phyloP scores from a whole-genome alignment of 176 grass and related monocot genomes.

The Phoenix roebelenii region DNA sequence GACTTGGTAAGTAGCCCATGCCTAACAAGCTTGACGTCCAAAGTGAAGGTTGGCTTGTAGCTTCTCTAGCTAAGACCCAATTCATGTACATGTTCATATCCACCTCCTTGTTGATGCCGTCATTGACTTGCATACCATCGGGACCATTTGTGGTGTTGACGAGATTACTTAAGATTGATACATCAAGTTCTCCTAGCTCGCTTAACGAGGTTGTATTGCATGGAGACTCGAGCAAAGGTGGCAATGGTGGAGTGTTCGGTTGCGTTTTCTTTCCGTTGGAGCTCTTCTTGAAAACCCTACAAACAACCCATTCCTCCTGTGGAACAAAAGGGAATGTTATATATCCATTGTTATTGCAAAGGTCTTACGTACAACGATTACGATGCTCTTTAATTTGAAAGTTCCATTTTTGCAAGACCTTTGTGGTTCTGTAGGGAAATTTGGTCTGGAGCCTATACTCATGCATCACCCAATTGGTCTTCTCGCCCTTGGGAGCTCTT shows the following conservation, averaged over 20 bases:
- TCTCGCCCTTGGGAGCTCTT: conserved; percentile 23
- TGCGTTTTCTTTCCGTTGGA: neutral
- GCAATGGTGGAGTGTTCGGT: neutral
- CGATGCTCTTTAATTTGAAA: too few relatives aligned
- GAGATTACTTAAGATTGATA: conserved; percentile 14
- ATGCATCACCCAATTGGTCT: conserved; percentile 26
- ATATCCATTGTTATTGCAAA: too few relatives aligned
- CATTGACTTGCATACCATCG: neutral
- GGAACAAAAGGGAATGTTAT: neutral
- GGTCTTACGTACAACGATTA: too few relatives aligned
- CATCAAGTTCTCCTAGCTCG: conserved; percentile 23
- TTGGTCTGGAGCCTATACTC: conserved; percentile 22
- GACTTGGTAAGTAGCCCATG: neutral
- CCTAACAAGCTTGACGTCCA: conserved; percentile 7
- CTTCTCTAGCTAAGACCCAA: conserved; percentile 7
- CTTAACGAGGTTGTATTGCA: conserved; percentile 10
- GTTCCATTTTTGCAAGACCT: conserved; percentile 1
- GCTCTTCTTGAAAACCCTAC: conserved; percentile 24
- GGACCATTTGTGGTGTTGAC: neutral
- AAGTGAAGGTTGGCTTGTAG: conserved; percentile 1
- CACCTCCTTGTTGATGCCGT: neutral
- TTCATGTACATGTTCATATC: conserved; percentile 1
- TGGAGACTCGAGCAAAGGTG: conserved; percentile 14
- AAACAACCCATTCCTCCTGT: conserved; percentile 25
- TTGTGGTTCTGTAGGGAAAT: conserved; percentile 2